Conservation (phyloP, 23 red algal species). For the Gracilaria gracilis region DNA sequence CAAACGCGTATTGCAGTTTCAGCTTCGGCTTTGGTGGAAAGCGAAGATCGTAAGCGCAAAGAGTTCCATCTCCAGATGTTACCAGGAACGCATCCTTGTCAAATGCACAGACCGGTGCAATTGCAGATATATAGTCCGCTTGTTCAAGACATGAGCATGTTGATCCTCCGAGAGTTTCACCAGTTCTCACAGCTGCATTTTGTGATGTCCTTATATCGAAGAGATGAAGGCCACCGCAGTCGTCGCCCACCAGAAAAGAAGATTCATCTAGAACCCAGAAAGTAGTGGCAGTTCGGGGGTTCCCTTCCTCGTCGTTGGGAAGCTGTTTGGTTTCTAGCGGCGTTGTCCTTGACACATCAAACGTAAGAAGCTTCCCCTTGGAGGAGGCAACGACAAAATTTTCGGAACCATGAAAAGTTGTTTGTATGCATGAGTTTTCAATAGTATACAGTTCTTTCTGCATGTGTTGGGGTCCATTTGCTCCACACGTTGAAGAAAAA, state of each 20-base stretch:
- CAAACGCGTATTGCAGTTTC: constrained; percentile 24
- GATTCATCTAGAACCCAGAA: constrained; percentile 10
- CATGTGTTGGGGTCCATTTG: background rate
- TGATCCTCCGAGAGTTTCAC: background rate
- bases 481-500: background rate
- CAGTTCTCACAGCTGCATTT: too few species aligned
- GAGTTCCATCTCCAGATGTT: constrained; percentile 54
- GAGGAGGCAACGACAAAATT: background rate
- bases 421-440: background rate
- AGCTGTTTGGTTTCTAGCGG: background rate
- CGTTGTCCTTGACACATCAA: background rate
- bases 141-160: constrained; percentile 45
- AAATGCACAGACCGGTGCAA: constrained; percentile 7
- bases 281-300: background rate
- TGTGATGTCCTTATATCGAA: constrained; percentile 13
- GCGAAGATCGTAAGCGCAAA: constrained; percentile 73
- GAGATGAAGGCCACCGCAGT: constrained; percentile 29
- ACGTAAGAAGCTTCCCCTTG: background rate
- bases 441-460: background rate
- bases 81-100: constrained; percentile 14
- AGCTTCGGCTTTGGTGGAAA: constrained; percentile 19
- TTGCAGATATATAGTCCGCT: constrained; percentile 71
- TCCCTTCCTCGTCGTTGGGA: background rate
- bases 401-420: background rate
- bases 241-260: constrained; percentile 24